Evolutionary conservation across 208 protist genomes (phyloP).

Genomic region (Trypanosoma brucei): DNA sequence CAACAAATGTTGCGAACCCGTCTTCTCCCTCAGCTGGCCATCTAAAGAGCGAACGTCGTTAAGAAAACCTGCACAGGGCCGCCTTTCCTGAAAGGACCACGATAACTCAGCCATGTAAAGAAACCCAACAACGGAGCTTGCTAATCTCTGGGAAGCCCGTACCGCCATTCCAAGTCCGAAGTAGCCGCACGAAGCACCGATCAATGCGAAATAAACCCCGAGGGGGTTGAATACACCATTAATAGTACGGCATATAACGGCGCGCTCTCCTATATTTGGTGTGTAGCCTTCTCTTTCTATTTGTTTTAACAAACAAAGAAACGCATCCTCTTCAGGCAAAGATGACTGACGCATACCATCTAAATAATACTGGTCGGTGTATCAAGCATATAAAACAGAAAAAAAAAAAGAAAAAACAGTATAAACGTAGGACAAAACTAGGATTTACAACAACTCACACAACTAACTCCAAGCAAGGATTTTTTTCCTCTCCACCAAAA

Average conservation of each 20-base stretch:
- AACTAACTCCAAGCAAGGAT: too few relatives aligned
- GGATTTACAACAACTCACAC: too few relatives aligned
- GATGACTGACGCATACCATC: neutral
- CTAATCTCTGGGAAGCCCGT: slow-evolving; percentile 2
- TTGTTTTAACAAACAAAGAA: slow-evolving; percentile 19
- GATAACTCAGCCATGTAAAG: slow-evolving; percentile 29
- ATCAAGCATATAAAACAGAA: too few relatives aligned
- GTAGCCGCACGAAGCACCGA: slow-evolving; percentile 23
- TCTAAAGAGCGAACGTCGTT: slow-evolving; percentile 30
- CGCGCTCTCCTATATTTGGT: slow-evolving; percentile 27
- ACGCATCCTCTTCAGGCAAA: slow-evolving; percentile 23
- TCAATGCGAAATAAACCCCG: slow-evolving; percentile 24
- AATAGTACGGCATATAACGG: slow-evolving; percentile 29
- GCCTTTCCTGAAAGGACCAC: slow-evolving; percentile 26
- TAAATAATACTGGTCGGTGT: neutral
- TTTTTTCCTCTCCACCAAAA: too few relatives aligned
- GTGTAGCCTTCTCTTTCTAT: slow-evolving; percentile 21
- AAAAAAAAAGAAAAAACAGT: too few relatives aligned
- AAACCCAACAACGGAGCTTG: slow-evolving; percentile 15
- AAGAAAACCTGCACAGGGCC: slow-evolving; percentile 30
- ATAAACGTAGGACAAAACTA: too few relatives aligned
- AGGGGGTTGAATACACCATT: slow-evolving; percentile 31
- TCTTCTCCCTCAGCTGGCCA: slow-evolving; percentile 19
- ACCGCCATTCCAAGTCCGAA: slow-evolving; percentile 2
- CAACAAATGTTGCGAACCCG: slow-evolving; percentile 3